Conservation (phyloP, 1,284 basidiomycete genomes). For the Takashimella koratensis region DNA sequence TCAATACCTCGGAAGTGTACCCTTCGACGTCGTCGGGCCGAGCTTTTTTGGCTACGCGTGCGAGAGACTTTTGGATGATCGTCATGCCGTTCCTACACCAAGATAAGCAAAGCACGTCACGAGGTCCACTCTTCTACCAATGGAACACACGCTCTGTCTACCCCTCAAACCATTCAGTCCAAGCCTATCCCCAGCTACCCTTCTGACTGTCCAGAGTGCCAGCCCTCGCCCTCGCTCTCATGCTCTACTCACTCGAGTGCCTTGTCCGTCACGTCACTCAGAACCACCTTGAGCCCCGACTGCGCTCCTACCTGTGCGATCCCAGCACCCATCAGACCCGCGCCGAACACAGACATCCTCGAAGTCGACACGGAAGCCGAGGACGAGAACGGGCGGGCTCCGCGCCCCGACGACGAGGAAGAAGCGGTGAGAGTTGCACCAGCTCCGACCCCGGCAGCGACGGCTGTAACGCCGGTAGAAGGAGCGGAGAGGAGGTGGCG, state of each 20-base stretch:
- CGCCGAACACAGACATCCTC: constrained; percentile 51
- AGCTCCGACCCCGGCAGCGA: too few relatives aligned
- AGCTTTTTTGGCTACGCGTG: constrained; percentile 54
- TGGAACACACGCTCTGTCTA: too few relatives aligned
- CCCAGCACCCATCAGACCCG: constrained; percentile 55
- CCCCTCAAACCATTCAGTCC: not conserved
- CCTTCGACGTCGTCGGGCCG: constrained; percentile 51
- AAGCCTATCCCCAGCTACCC: not conserved
- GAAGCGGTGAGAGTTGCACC: constrained; percentile 3
- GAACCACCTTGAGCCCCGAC: constrained; percentile 50
- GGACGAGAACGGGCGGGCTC: constrained; percentile 7
- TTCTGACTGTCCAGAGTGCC: too few relatives aligned
- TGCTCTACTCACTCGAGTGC: constrained; percentile 46
- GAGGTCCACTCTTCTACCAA: too few relatives aligned
- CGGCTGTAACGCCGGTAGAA: not conserved
- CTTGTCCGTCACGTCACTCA: constrained; percentile 50
- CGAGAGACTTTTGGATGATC: constrained; percentile 56
- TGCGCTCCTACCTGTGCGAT: constrained; percentile 54
- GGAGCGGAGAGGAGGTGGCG: constrained; percentile 20
- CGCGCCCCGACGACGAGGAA: not conserved
- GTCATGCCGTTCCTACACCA: constrained; percentile 52
- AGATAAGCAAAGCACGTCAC: constrained; percentile 10
- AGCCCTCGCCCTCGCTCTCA: too few relatives aligned
- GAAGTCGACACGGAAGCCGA: constrained; percentile 16
- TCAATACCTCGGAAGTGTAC: constrained; percentile 48